Evolutionary conservation across 306 rosid genomes (phyloP), one percentile per base, ranked within the genome.

Genomic region (Betula pendula): DNA sequence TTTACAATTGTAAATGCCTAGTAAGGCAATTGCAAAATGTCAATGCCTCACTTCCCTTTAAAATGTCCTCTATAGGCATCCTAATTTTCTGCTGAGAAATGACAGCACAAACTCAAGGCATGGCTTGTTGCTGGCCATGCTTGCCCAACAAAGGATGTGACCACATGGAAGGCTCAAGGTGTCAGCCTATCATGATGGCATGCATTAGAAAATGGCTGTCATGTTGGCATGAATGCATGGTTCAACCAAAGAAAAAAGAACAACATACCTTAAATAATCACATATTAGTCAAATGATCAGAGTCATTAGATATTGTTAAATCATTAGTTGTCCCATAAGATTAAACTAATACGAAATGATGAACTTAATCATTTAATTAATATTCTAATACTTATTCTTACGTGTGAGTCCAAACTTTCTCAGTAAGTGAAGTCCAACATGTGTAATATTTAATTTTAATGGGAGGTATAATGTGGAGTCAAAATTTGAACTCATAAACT

Each of bases 101-200:
- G 38, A 29, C 44, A 62, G 44, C n/a, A 24, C 63, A 31, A 31
- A 31, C 19, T 33, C 38, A 65, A 35, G 15, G 48, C 44, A 65
- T 65, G 48, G 27, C 47, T 35, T 35, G 25, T 15, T 35, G 48
- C 3, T 65, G 45, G 16, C 70, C 70, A 65, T n/a, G 47, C 47
- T 65, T 65, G 22, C 70, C 35, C 40, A 65, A 19, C 45, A 27
- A 35, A 65, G 70, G 70, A 65, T 16, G 45, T 20, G 45, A 65
- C 25, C 25, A 19, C 25, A 16, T 65, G 27, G 45, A 65, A 33
- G 47, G 70, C 24, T 65, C 47, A 65, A 9, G 25, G 16, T 38
- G 47, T 65, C 47, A 27, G 22, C 24, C 25, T 31, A 65, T 7
- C 47, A 65, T 65, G 70, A 43, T 8, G 40, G 8, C 70, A 65